These are phyloP conservation scores for Exophiala oligosperma DNA, from an alignment of 2,329 filamentous ascomycete species.

Conservation along the genomic window DNA sequence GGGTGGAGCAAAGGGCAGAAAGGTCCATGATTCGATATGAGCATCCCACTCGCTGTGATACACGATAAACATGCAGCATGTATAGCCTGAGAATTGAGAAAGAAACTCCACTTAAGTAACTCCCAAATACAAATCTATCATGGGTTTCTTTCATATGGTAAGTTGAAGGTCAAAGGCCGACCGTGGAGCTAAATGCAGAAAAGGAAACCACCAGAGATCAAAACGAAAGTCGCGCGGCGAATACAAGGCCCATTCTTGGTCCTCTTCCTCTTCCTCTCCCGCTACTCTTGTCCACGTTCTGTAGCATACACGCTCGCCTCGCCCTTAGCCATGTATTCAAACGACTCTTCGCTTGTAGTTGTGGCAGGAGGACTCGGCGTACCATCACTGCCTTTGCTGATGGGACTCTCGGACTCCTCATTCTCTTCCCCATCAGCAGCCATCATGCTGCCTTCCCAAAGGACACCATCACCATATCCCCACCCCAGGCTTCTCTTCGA, in stretches of 20 bases:
- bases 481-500: constrained; percentile 26
- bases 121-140: background rate
- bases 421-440: background rate
- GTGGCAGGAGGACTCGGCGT: constrained; percentile 39
- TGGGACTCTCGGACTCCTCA: background rate
- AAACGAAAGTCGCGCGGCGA: background rate
- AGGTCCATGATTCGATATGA: too few species aligned
- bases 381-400: constrained; percentile 2
- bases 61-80: too few species aligned
- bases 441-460: constrained; percentile 24
- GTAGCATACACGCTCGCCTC: constrained; percentile 42
- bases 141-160: background rate
- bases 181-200: background rate
- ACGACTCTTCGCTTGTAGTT: constrained; percentile 48
- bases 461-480: constrained; percentile 27
- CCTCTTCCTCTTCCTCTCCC: background rate
- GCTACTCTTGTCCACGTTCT: background rate
- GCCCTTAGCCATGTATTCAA: constrained; percentile 45
- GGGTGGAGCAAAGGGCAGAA: too few species aligned
- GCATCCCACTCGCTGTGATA: too few species aligned
- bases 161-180: background rate
- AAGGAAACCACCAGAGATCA: background rate
- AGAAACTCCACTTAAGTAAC: background rate
- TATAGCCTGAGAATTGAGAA: background rate
- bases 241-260: background rate